Base-by-base conservation (phyloP, 495 filamentous ascomycete genomes). In the Geoglossum glabrum region DNA sequence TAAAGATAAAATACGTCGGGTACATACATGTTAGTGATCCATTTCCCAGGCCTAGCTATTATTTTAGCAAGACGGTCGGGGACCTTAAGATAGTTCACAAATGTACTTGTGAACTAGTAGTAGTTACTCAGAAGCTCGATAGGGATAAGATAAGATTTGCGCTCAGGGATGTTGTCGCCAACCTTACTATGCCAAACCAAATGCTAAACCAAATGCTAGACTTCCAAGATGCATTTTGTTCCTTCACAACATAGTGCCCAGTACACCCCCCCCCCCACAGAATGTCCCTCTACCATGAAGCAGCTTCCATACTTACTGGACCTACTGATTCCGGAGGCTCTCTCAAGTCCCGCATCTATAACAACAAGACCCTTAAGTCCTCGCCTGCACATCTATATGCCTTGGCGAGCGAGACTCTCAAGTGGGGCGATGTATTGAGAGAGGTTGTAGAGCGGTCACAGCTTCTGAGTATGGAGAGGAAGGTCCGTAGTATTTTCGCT, bases 261-360 rank as follows among this genome's bases (percentile, higher is more conserved):
- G n/a, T n/a, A n/a, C n/a, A n/a, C n/a, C n/a, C n/a, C n/a, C n/a
- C n/a, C 0, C 13, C 31, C 31, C 26, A 15, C 38, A 30, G 8
- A 34, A 93, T 98, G 92, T 95, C 90, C 51, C 86, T 98, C 59
- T 98, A 98, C 70, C 83, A 92, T 67, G 92, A 98, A 70, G 83
- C 88, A 26, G 87, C 85, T 3, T 70, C 74, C 9, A 70, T 95
- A 43, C 71, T 98, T 54, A 77, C 78, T 2, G 76, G 76, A 19
- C 69, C 81, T 0, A 61, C 71, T n/a, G 77, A 78, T 15, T 66
- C 73, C 13, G 79, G 81, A 25, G 85, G 85, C 33, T 90, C 81
- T n/a, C 76, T 95, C 64, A 92, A 89, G 66, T 84, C 86, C 1
- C 74, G 84, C 30, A 76, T 95, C 55, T 96, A 87, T 69, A 73